Percentiles rank a stretch among this genome's conserved stretches.
phyloP scores from a whole-genome alignment of 116 monocot genomes.

The Dioscorea cayenensis region DNA sequence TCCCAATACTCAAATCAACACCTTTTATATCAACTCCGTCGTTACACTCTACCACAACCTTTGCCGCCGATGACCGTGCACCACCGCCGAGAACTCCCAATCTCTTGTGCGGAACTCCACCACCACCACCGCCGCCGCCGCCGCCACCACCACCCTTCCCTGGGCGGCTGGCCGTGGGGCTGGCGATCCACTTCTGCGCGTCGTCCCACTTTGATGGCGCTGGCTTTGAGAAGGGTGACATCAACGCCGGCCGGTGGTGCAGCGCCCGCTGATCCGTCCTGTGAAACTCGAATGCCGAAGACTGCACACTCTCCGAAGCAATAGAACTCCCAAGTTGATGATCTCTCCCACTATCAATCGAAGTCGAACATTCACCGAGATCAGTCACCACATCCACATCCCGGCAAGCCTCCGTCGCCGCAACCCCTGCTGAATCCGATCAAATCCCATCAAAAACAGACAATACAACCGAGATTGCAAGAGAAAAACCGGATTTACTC shows the following conservation, averaged over 20 bases:
- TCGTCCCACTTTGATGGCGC: constrained; percentile 98
- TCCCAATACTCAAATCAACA: constrained; percentile 39
- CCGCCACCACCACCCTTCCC: constrained; percentile 7
- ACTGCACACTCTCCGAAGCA: constrained; percentile 26
- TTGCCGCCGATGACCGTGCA: constrained; percentile 18
- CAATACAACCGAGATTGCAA: not conserved
- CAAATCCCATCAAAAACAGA: not conserved
- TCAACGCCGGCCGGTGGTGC: constrained; percentile 15
- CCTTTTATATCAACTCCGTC: constrained; percentile 58
- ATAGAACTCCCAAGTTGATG: not conserved
- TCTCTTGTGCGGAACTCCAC: constrained; percentile 26
- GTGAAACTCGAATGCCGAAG: constrained; percentile 61
- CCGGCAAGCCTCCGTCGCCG: constrained; percentile 8
- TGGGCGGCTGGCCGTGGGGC: constrained; percentile 53
- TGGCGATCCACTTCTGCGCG: constrained; percentile 95
- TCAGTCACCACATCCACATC: constrained; percentile 13
- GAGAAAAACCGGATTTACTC: not conserved
- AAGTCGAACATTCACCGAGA: constrained; percentile 5
- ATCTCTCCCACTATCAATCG: no score
- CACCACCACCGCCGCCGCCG: not conserved
- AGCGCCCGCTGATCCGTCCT: constrained; percentile 26
- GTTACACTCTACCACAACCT: constrained; percentile 50
- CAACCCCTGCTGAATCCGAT: not conserved
- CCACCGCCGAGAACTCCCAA: constrained; percentile 20
- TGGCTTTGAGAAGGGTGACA: constrained; percentile 62